These are phyloP conservation scores for Parathielavia appendiculata DNA, from an alignment of 495 filamentous ascomycete genomes.

Conservation along the genomic window DNA sequence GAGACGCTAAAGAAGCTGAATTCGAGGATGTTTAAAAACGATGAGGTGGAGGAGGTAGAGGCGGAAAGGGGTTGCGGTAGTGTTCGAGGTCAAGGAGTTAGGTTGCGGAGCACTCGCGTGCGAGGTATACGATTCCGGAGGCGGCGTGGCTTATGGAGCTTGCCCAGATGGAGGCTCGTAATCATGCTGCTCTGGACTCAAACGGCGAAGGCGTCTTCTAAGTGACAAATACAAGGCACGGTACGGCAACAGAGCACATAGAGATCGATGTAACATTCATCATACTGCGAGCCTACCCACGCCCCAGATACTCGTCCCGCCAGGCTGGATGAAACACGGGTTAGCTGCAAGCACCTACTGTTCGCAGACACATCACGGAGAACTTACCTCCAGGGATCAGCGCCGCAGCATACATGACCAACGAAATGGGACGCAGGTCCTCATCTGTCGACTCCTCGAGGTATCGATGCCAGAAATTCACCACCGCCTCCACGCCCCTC, in stretches of 20 bases:
- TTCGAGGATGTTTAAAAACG: not conserved
- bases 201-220: not conserved
- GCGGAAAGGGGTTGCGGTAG: not conserved
- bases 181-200: not conserved
- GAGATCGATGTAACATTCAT: no score
- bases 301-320: conserved; percentile 16
- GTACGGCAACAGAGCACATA: not conserved
- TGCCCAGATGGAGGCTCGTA: not conserved
- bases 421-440: conserved; percentile 54
- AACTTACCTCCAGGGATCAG: conserved; percentile 57
- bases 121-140: not conserved
- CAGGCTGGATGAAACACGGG: conserved; percentile 14
- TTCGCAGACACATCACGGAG: not conserved
- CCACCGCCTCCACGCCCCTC: conserved; percentile 40
- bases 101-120: not conserved
- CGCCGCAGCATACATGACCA: conserved; percentile 63
- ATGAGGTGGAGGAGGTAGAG: not conserved
- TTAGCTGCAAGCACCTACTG: not conserved
- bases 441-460: conserved; percentile 42
- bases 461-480: conserved; percentile 51
- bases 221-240: not conserved
- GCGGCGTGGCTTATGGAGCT: not conserved
- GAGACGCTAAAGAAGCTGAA: not conserved
- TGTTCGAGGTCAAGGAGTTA: conserved; percentile 1
- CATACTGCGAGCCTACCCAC: not conserved